These are phyloP conservation scores for Schizothecium vesticola DNA, from an alignment of 495 filamentous ascomycete species.

Conservation along the genomic window DNA sequence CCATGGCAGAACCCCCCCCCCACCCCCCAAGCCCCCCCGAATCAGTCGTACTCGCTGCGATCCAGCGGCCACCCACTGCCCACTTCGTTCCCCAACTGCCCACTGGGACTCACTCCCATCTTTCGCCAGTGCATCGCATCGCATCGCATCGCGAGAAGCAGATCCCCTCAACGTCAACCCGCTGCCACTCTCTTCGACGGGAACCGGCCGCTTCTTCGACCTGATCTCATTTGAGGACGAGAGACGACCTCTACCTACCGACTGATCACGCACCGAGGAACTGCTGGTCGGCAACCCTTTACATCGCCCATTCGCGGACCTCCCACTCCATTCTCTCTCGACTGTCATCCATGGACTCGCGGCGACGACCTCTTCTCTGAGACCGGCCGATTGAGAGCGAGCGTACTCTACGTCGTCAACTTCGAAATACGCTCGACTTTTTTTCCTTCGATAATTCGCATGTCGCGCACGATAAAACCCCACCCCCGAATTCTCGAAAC, in stretches of 20 bases:
- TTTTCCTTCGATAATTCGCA: neutral
- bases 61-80: neutral
- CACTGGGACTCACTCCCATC: neutral
- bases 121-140: constrained; percentile 19
- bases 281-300: constrained; percentile 1
- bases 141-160: constrained; percentile 14
- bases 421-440: neutral
- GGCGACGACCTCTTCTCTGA: constrained; percentile 5
- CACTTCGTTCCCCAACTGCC: neutral
- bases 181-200: constrained; percentile 11
- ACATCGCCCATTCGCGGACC: neutral
- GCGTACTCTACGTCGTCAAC: neutral
- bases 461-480: neutral
- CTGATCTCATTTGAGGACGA: neutral
- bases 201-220: constrained; percentile 10
- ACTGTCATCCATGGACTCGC: neutral
- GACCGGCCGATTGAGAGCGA: neutral
- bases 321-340: neutral
- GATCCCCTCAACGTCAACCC: neutral
- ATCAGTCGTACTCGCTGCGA: no score
- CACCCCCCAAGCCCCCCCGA: no score
- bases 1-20: neutral
- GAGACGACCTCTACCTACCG: neutral
- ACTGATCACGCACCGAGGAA: neutral
- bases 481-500: constrained; percentile 7